phyloP scores from a whole-genome alignment of 805 yeast genomes.

The Candida taoyuanica region DNA sequence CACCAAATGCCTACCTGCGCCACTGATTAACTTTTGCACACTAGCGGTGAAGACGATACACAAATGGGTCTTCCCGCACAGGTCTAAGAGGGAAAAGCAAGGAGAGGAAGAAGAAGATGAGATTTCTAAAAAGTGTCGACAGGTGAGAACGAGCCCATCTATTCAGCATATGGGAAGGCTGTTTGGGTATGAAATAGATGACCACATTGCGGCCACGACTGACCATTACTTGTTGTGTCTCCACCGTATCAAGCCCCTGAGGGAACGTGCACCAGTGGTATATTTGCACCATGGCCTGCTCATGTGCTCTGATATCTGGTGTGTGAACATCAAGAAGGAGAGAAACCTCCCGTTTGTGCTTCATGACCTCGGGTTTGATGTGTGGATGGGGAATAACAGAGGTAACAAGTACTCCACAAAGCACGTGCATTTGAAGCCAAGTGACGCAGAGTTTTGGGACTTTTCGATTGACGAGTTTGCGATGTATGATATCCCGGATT shows the following conservation, averaged over 20 bases:
- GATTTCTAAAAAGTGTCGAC: neutral
- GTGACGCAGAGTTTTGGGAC: conserved; percentile 65
- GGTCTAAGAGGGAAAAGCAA: neutral
- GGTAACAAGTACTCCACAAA: conserved; percentile 91
- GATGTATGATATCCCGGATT: conserved; percentile 81
- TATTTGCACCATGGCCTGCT: conserved; percentile 90
- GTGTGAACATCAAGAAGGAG: conserved; percentile 42
- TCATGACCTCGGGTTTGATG: conserved; percentile 83
- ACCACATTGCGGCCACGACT: conserved; percentile 68
- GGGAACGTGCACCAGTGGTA: conserved; percentile 43
- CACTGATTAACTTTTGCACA: conserved; percentile 30
- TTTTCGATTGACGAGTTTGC: conserved; percentile 92
- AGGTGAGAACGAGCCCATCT: conserved; percentile 41
- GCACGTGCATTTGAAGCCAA: conserved; percentile 47
- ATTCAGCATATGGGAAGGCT: conserved; percentile 63
- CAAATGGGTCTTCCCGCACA: conserved; percentile 2
- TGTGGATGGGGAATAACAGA: conserved; percentile 89
- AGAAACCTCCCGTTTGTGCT: conserved; percentile 70
- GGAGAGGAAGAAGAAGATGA: conserved; percentile 16
- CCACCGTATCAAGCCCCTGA: conserved; percentile 56
- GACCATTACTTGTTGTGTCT: conserved; percentile 75
- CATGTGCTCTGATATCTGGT: conserved; percentile 86
- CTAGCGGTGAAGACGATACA: conserved; percentile 1
- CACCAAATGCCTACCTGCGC: conserved; percentile 41
- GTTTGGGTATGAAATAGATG: conserved; percentile 69